Evolutionary conservation across 2,329 filamentous ascomycete genomes (phyloP), one percentile per base, ranked within the genome.

Genomic region (Capronia epimyces): DNA sequence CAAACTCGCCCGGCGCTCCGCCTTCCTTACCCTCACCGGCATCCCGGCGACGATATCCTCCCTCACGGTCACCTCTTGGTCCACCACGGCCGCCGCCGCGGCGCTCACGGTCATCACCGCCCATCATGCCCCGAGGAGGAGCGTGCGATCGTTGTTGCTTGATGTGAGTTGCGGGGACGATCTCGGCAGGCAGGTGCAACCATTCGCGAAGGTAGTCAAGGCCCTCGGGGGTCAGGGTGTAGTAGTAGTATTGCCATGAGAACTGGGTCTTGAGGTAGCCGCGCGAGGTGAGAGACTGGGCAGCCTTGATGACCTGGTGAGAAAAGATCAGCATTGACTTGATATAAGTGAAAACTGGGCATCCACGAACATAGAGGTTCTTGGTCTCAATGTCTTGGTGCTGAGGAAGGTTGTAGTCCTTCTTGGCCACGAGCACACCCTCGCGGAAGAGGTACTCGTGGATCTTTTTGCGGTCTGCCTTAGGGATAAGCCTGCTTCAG

Each of bases 241-340:
- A 98, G 87, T 98, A 98, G 86, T 97, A 95, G 83, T 90, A 95
- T 79, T 95, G 89, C 89, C 89, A 95, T 65, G 89, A 95, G 87
- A 98, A 98, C 78, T 94, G 93, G 68, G 93, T 98, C 88, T 98
- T 98, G 79, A 98, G 84, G 77, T 88, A 97, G 73, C 91, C 91
- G 74, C 93, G 91, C 66, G 90, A 96, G 80, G 84, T 95, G 71
- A 98, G 84, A 62, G 93, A 98, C 82, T 98, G 93, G 79, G 84
- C 86, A 70, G 93, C 93, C 85, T 98, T 98, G 84, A 98, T 88
- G 75, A 97, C 77, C 77, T 80, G 60, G 60, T 37, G 18, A 15
- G 57, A 43, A 44, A 37, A 27, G 48, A 47, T 46, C 41, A 47
- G 50, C 22, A 16, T 37, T 13, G 18, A 6, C 5, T 31, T 32